Conservation (phyloP, 768 basidiomycete genomes). For the Boletus vinaceobasis region DNA sequence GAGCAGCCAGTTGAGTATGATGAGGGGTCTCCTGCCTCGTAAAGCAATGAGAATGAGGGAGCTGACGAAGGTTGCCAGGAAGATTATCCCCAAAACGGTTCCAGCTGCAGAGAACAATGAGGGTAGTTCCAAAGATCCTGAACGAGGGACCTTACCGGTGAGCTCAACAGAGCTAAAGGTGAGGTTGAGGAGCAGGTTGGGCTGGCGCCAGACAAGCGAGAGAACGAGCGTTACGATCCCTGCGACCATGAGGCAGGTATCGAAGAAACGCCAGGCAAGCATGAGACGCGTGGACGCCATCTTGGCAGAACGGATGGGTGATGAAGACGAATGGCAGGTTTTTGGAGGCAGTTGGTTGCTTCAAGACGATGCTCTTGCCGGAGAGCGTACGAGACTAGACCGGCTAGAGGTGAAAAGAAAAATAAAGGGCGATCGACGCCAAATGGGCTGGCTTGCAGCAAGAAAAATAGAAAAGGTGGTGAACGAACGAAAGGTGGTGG, state of each 20-base stretch:
- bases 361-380: constrained; percentile 43
- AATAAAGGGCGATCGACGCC: constrained; percentile 69
- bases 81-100: constrained; percentile 59
- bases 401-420: constrained; percentile 38
- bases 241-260: constrained; percentile 65
- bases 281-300: constrained; percentile 76
- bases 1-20: constrained; percentile 74
- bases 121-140: neutral
- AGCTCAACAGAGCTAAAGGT: constrained; percentile 57
- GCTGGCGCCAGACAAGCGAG: constrained; percentile 67
- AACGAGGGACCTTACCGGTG: constrained; percentile 44
- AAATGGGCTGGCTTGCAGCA: constrained; percentile 44
- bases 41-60: constrained; percentile 72
- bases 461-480: constrained; percentile 2
- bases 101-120: constrained; percentile 49
- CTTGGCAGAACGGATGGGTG: constrained; percentile 4
- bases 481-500: neutral
- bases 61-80: constrained; percentile 64
- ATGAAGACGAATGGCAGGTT: constrained; percentile 3
- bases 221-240: constrained; percentile 63
- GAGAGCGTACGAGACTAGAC: constrained; percentile 48
- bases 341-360: constrained; percentile 10
- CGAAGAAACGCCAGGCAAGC: constrained; percentile 70
- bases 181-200: constrained; percentile 71
- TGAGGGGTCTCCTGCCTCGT: constrained; percentile 64